Conservation (phyloP, 495 filamentous ascomycete genomes). For the Trichoderma asperelloides region DNA sequence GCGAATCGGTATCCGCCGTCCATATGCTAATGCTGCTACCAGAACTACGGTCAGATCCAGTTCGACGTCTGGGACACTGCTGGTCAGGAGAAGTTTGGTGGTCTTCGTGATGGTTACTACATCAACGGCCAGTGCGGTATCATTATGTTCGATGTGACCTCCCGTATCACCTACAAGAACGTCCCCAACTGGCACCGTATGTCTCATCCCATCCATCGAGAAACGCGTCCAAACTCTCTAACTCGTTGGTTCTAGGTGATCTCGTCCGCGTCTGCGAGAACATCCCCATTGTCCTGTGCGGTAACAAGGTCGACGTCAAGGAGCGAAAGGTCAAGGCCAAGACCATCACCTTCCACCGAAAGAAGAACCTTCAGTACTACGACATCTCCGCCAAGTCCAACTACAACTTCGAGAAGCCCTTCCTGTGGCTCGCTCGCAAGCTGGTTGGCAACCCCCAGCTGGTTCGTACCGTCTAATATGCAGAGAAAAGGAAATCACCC, state of each 20-base stretch:
- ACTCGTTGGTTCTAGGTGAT: conserved; percentile 55
- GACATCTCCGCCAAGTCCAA: conserved; percentile 99
- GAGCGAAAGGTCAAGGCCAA: conserved; percentile 99
- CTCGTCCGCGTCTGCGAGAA: conserved; percentile 99
- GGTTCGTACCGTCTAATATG: conserved; percentile 44
- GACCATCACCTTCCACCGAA: conserved; percentile 99
- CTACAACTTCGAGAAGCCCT: conserved; percentile 99
- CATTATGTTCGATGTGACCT: conserved; percentile 99
- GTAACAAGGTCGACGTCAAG: conserved; percentile 99
- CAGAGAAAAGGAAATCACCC: not conserved
- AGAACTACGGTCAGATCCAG: conserved; percentile 95
- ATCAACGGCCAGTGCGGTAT: conserved; percentile 99
- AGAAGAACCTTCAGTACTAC: conserved; percentile 99
- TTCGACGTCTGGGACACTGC: conserved; percentile 99
- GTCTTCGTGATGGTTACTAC: conserved; percentile 99
- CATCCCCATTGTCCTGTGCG: conserved; percentile 95
- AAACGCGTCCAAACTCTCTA: not conserved
- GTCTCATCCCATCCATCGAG: conserved; percentile 25
- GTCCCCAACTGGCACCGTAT: conserved; percentile 99
- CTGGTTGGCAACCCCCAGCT: conserved; percentile 87
- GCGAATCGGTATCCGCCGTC: not conserved
- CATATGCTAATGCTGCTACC: conserved; percentile 6
- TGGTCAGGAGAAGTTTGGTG: conserved; percentile 99
- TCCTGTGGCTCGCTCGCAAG: conserved; percentile 99
- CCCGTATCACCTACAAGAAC: conserved; percentile 99